A percentile compares a stretch with the other conserved stretches of the same genome.
These are phyloP conservation scores for Debaryomycetaceae sp. DNA, from an alignment of 1,139 yeast species.

Conservation along the genomic window DNA sequence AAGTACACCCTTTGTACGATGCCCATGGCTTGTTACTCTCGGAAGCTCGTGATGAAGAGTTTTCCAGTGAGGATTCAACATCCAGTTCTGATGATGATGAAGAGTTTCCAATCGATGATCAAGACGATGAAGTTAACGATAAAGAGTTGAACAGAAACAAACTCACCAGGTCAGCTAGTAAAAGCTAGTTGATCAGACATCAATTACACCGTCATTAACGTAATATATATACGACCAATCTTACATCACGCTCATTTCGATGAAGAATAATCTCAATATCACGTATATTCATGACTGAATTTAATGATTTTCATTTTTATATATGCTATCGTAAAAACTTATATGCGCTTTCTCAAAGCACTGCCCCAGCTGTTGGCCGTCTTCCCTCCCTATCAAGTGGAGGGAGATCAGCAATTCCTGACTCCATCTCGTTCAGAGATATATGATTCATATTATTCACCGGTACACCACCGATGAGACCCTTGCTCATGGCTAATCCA, in stretches of 20 bases:
- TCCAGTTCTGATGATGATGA: conserved; percentile 33
- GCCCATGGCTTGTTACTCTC: conserved; percentile 32
- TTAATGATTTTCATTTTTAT: not conserved
- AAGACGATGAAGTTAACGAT: conserved; percentile 15
- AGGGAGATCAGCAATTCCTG: conserved; percentile 59
- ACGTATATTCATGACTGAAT: not conserved
- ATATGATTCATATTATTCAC: conserved; percentile 13
- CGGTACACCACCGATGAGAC: conserved; percentile 73
- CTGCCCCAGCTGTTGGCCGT: not conserved
- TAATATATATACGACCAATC: not conserved
- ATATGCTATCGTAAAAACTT: not conserved
- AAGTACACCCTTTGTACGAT: conserved; percentile 59
- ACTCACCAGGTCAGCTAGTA: conserved; percentile 43
- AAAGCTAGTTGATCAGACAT: conserved; percentile 18
- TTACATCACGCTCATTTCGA: not conserved
- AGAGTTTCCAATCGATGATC: conserved; percentile 18
- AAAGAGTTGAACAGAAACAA: conserved; percentile 16
- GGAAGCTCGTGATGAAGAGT: conserved; percentile 20
- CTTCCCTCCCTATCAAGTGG: conserved; percentile 89
- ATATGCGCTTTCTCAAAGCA: not conserved
- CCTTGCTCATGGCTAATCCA: conserved; percentile 83
- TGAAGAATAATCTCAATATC: not conserved
- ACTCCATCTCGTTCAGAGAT: conserved; percentile 24
- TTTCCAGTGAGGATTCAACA: conserved; percentile 25
- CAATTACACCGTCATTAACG: not conserved